Evolutionary conservation across 768 basidiomycete species (phyloP).

Genomic region (Imleria badia): DNA sequence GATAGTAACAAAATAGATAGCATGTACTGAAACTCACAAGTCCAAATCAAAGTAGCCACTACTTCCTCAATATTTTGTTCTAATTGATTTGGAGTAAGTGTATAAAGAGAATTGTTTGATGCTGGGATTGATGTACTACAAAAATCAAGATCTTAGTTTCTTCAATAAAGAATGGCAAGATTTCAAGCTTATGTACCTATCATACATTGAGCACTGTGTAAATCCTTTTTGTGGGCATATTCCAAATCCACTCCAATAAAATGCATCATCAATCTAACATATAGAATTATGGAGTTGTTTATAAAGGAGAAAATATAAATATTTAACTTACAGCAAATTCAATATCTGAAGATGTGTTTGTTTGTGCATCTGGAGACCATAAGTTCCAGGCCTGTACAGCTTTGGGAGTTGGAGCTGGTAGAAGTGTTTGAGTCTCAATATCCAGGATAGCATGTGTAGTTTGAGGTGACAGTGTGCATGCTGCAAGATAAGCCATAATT

Average conservation of each 20-base stretch:
- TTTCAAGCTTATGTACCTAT: too few relatives aligned
- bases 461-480: constrained; percentile 4
- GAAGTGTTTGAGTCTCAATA: background rate
- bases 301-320: too few relatives aligned
- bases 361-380: background rate
- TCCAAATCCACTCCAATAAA: background rate
- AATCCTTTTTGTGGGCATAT: constrained; percentile 1
- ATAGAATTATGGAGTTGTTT: too few relatives aligned
- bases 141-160: background rate
- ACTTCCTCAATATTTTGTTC: background rate
- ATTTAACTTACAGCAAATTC: background rate
- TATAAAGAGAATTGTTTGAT: background rate
- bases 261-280: too few relatives aligned
- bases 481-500: constrained; percentile 4
- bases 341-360: background rate
- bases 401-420: background rate
- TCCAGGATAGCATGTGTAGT: background rate
- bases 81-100: background rate
- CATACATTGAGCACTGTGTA: background rate
- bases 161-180: too few relatives aligned
- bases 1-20: background rate
- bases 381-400: constrained; percentile 2
- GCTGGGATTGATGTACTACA: background rate
- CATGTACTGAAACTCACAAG: background rate
- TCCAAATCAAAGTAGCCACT: constrained; percentile 10